Conservation (phyloP, 2,329 filamentous ascomycete species). For the Colletotrichum gloeosporioides region DNA sequence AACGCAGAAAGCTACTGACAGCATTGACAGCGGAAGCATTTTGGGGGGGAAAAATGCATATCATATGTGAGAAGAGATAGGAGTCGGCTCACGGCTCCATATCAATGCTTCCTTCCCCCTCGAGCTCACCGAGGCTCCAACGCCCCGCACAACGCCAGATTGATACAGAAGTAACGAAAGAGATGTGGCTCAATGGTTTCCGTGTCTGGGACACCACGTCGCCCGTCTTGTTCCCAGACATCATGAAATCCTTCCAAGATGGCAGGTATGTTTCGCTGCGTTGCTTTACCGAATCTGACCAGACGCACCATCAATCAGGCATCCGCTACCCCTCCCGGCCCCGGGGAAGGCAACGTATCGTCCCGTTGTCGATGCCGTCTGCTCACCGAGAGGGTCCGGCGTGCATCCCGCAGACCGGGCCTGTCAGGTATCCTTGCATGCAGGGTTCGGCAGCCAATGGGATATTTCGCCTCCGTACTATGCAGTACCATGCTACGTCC, state of each 20-base stretch:
- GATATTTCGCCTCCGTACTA: neutral
- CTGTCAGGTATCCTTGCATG: slow-evolving; percentile 4
- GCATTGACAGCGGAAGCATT: neutral
- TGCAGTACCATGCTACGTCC: neutral
- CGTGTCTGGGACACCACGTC: neutral
- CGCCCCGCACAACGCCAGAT: neutral
- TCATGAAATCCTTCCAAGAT: neutral
- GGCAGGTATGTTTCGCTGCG: neutral
- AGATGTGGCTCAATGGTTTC: neutral
- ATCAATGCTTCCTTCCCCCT: neutral
- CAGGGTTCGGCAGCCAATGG: slow-evolving; percentile 7
- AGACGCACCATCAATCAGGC: neutral
- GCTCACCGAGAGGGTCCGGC: slow-evolving; percentile 5
- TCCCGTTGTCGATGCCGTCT: neutral
- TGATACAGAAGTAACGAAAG: neutral
- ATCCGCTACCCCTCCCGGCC: neutral
- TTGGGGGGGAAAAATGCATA: too few species aligned
- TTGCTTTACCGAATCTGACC: neutral
- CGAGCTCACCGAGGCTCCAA: neutral
- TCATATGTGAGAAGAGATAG: neutral
- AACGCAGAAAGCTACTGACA: neutral
- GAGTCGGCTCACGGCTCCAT: neutral
- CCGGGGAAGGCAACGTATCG: neutral
- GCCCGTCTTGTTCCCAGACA: neutral
- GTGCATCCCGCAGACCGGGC: neutral